Conservation (phyloP, 805 yeast species). For the Candida railenensis region DNA sequence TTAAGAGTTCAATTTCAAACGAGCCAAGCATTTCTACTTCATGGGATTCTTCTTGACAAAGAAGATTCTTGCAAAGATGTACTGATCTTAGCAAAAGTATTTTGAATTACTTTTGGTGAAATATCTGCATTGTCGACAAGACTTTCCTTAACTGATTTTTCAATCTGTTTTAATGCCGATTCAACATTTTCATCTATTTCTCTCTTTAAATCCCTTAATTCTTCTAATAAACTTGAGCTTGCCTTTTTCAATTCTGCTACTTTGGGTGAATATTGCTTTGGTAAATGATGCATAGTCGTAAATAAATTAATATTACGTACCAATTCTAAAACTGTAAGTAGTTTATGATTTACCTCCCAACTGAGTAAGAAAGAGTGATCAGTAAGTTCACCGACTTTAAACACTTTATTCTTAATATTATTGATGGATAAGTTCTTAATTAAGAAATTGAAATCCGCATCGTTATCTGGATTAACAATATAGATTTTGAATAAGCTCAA, state of each 20-base stretch:
- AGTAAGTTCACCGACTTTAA: not conserved
- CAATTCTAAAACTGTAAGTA: constrained; percentile 8
- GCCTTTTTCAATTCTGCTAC: constrained; percentile 3
- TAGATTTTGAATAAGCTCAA: constrained; percentile 25
- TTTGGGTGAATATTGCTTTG: constrained; percentile 12
- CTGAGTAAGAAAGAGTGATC: constrained; percentile 11
- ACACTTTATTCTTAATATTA: constrained; percentile 16
- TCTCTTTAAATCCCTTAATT: constrained; percentile 4
- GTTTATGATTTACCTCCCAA: constrained; percentile 18
- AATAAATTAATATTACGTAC: constrained; percentile 7
- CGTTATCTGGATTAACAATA: constrained; percentile 22
- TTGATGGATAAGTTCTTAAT: constrained; percentile 29
- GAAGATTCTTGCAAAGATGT: not conserved
- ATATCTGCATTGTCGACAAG: not conserved
- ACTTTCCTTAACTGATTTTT: not conserved
- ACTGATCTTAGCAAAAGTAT: constrained; percentile 1
- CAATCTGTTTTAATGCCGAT: not conserved
- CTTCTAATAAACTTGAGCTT: not conserved
- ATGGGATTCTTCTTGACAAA: not conserved
- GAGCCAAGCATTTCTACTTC: not conserved
- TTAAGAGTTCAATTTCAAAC: not conserved
- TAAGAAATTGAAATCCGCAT: constrained; percentile 26
- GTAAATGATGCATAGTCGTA: constrained; percentile 6
- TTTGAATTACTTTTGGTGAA: not conserved
- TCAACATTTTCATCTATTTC: not conserved